Percentiles rank a stretch among this genome's conserved stretches.
Evolutionary conservation across 2,329 filamentous ascomycete species (phyloP).

Genomic region (Beauveria scarabaeidicola): DNA sequence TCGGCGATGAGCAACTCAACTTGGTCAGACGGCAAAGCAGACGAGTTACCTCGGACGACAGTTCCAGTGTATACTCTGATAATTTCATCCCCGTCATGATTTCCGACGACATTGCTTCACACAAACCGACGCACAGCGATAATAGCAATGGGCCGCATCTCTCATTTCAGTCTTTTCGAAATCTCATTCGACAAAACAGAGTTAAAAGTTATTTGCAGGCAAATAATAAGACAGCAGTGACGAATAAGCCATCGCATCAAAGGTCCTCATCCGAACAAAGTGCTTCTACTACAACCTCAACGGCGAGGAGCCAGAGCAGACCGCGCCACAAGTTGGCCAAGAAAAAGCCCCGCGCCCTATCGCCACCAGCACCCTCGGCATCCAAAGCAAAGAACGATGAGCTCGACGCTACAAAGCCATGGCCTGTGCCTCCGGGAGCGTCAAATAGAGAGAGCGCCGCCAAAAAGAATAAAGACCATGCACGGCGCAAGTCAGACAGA

Average conservation of each 20-base stretch:
- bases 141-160: background rate
- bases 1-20: conserved; percentile 3
- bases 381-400: background rate
- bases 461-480: background rate
- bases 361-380: background rate
- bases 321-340: background rate
- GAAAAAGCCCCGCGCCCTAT: background rate
- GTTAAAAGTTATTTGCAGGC: conserved; percentile 2
- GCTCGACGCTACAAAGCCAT: background rate
- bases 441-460: background rate
- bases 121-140: conserved; percentile 13
- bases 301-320: background rate
- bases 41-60: conserved; percentile 17
- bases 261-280: background rate
- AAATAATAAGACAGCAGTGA: background rate
- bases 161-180: conserved; percentile 11
- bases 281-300: background rate
- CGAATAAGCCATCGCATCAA: background rate
- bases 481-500: background rate
- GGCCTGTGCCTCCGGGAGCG: background rate
- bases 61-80: conserved; percentile 23
- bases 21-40: background rate
- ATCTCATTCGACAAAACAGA: conserved; percentile 10
- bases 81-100: conserved; percentile 37
- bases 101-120: background rate